These are phyloP conservation scores for Hypericum androsaemum DNA, from an alignment of 345 rosid species.

Conservation along the genomic window DNA sequence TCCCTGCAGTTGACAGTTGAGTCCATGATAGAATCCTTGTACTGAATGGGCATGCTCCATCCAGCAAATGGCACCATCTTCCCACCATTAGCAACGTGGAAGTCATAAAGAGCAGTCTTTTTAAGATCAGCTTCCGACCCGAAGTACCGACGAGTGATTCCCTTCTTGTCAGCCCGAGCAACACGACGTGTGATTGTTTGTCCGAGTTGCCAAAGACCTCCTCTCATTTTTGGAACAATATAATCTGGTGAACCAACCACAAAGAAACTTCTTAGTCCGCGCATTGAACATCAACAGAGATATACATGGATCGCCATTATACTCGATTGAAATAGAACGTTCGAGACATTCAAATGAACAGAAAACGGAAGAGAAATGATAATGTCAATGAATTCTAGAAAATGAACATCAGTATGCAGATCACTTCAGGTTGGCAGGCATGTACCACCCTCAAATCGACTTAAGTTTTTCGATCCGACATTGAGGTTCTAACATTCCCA, in stretches of 20 bases:
- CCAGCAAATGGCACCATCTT: conserved; percentile 99
- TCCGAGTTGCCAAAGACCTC: conserved; percentile 92
- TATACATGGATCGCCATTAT: too few species aligned
- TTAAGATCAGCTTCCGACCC: conserved; percentile 75
- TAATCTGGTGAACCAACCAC: conserved; percentile 18
- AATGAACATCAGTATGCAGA: too few species aligned
- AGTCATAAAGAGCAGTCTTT: conserved; percentile 85
- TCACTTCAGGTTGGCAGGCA: too few species aligned
- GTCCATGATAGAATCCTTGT: conserved; percentile 96
- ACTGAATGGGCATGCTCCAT: conserved; percentile 99
- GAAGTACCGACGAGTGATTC: conserved; percentile 48
- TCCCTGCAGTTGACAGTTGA: conserved; percentile 86
- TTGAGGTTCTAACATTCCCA: too few species aligned
- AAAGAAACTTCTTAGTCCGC: background rate
- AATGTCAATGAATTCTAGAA: too few species aligned
- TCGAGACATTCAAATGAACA: too few species aligned
- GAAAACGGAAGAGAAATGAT: too few species aligned
- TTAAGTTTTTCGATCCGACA: too few species aligned
- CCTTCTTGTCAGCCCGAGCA: conserved; percentile 65
- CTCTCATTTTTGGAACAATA: conserved; percentile 54
- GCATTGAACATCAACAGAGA: too few species aligned
- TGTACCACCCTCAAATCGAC: too few species aligned
- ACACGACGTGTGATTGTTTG: conserved; percentile 78
- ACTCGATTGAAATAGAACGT: too few species aligned
- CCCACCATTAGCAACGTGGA: conserved; percentile 68